Conservation (phyloP, 2,329 filamentous ascomycete species). For the Penicillium sp. region DNA sequence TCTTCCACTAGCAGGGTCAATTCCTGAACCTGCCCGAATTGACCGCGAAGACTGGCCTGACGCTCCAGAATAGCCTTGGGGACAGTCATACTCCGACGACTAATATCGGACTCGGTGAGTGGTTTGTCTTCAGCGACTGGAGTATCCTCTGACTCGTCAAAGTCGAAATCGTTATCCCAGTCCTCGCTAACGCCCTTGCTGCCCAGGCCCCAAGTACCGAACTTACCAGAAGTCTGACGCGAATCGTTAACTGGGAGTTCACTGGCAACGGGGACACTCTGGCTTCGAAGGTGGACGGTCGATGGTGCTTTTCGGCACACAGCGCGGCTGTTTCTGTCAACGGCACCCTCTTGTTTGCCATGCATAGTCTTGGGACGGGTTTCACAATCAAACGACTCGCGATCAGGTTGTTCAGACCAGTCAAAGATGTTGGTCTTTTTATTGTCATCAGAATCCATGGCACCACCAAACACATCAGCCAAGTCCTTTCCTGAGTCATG, state of each 20-base stretch:
- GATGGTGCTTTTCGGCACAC: conserved; percentile 56
- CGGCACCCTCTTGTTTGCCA: conserved; percentile 55
- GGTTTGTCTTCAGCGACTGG: conserved; percentile 43
- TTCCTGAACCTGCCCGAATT: conserved; percentile 62
- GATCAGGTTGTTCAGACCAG: conserved; percentile 60
- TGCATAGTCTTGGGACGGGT: conserved; percentile 60
- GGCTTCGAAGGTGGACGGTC: conserved; percentile 60
- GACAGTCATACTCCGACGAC: conserved; percentile 46
- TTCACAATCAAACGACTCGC: conserved; percentile 51
- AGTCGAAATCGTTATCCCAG: conserved; percentile 67
- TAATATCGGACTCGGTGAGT: conserved; percentile 18
- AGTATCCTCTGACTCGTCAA: conserved; percentile 51
- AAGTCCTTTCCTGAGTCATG: conserved; percentile 3
- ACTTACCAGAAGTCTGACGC: conserved; percentile 54
- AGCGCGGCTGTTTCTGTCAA: conserved; percentile 55
- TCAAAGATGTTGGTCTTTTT: conserved; percentile 58
- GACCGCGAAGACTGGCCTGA: conserved; percentile 62
- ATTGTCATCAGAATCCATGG: conserved; percentile 34
- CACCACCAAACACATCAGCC: conserved; percentile 14
- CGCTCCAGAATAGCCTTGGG: conserved; percentile 61
- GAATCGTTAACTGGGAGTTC: conserved; percentile 48
- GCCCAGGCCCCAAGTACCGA: conserved; percentile 64
- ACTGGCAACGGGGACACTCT: conserved; percentile 61
- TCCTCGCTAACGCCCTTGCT: conserved; percentile 64
- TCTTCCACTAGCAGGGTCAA: conserved; percentile 63